phyloP scores from a whole-genome alignment of 1,139 yeast species.

The Suhomyces kunorum region DNA sequence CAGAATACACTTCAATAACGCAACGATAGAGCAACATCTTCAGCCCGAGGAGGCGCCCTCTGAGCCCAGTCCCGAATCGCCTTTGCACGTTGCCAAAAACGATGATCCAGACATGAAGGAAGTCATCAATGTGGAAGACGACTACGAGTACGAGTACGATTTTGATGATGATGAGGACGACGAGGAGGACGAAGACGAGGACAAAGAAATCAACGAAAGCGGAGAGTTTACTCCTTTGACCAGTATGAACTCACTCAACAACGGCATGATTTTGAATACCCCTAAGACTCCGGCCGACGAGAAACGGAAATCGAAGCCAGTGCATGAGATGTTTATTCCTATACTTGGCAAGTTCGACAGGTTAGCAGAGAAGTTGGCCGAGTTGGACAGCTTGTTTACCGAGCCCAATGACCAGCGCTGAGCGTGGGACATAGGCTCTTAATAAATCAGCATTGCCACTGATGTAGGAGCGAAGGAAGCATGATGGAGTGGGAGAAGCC shows the following conservation, averaged over 20 bases:
- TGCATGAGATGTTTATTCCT: conserved; percentile 49
- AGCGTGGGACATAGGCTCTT: no score
- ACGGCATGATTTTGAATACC: conserved; percentile 15
- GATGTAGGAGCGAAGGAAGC: no score
- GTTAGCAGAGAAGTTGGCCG: conserved; percentile 48
- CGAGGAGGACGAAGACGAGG: conserved; percentile 19
- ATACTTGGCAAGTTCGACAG: conserved; percentile 49
- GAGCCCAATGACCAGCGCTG: conserved; percentile 1
- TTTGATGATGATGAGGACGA: conserved; percentile 19
- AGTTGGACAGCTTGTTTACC: conserved; percentile 33
- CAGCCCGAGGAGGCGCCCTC: neutral
- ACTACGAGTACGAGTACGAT: conserved; percentile 21
- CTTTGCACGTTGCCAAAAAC: conserved; percentile 1
- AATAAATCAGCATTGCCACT: neutral
- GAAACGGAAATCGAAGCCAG: conserved; percentile 37
- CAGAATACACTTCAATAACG: neutral
- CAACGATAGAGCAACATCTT: neutral
- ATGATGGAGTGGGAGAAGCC: no score
- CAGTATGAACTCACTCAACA: conserved; percentile 37
- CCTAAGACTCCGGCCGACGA: conserved; percentile 15
- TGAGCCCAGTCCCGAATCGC: conserved; percentile 5
- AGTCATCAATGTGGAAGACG: conserved; percentile 9
- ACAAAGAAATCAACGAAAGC: conserved; percentile 11
- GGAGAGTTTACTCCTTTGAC: conserved; percentile 39
- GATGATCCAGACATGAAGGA: conserved; percentile 7